Percentiles rank a stretch among this genome's conserved stretches.
Conservation (phyloP, 2,329 filamentous ascomycete genomes). For the Mycosphaerelloides madeirae region DNA sequence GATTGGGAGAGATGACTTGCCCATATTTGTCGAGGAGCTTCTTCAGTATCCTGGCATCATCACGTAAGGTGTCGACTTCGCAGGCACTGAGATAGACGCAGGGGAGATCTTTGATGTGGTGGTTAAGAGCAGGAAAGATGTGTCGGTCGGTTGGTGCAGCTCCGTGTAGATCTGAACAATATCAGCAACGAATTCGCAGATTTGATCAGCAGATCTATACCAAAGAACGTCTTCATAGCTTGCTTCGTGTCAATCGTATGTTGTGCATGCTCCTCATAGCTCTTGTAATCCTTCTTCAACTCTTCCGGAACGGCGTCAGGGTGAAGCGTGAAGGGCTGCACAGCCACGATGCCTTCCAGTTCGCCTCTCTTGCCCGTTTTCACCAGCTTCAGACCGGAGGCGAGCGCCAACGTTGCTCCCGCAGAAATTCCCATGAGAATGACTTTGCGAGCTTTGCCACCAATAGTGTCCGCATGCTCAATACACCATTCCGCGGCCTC, state of each 20-base stretch:
- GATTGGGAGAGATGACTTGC: slow-evolving; percentile 2
- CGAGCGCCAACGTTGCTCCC: slow-evolving; percentile 13
- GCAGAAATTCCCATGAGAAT: slow-evolving; percentile 15
- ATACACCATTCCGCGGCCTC: slow-evolving; percentile 53
- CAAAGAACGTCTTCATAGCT: slow-evolving; percentile 12
- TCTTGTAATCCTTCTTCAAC: slow-evolving; percentile 9
- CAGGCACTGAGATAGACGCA: slow-evolving; percentile 12
- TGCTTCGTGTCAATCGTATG: slow-evolving; percentile 13
- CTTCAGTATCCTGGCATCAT: slow-evolving; percentile 13
- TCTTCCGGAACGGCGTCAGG: slow-evolving; percentile 14
- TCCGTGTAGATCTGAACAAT: slow-evolving; percentile 4
- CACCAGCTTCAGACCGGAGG: slow-evolving; percentile 9
- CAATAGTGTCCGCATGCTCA: slow-evolving; percentile 38
- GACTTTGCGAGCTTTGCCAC: slow-evolving; percentile 5
- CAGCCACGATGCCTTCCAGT: slow-evolving; percentile 13
- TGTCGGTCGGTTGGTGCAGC: slow-evolving; percentile 12
- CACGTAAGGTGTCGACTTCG: slow-evolving; percentile 14
- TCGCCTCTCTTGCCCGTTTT: slow-evolving; percentile 5
- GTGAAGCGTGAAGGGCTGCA: slow-evolving; percentile 16
- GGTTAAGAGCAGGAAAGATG: slow-evolving; percentile 28
- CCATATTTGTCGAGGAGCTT: slow-evolving; percentile 10
- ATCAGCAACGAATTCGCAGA: neutral
- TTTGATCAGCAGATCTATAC: slow-evolving; percentile 2
- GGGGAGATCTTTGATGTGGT: slow-evolving; percentile 14
- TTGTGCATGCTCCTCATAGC: slow-evolving; percentile 11